Percentiles rank a stretch among this genome's conserved stretches.
These are phyloP conservation scores for Coffea canephora DNA, from an alignment of 257 asterid genomes.

Conservation along the genomic window DNA sequence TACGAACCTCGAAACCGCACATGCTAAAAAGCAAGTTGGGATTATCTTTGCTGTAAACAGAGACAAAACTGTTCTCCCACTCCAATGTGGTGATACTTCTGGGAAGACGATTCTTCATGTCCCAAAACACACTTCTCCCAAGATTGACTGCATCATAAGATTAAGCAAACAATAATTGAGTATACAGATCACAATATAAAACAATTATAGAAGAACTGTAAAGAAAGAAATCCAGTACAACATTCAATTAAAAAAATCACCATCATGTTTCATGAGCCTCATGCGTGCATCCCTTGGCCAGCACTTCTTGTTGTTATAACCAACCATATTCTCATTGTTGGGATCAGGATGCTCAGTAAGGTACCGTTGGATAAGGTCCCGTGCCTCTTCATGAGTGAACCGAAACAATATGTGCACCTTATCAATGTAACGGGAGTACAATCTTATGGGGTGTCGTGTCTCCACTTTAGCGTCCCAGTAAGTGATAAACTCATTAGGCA, in stretches of 20 bases:
- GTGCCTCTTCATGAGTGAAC: conserved; percentile 96
- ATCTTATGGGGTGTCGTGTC: conserved; percentile 83
- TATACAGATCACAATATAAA: background rate
- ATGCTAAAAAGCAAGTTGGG: conserved; percentile 97
- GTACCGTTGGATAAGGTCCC: conserved; percentile 97
- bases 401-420: conserved; percentile 96
- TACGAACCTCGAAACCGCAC: conserved; percentile 97
- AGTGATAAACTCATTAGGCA: conserved; percentile 96
- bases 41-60: conserved; percentile 98
- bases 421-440: conserved; percentile 94
- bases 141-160: conserved; percentile 64
- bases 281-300: conserved; percentile 99
- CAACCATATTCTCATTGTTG: conserved; percentile 99
- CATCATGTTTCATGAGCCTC: conserved; percentile 99
- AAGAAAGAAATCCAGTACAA: background rate
- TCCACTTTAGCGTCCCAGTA: conserved; percentile 84
- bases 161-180: conserved; percentile 18
- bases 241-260: conserved; percentile 31
- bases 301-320: conserved; percentile 96
- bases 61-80: conserved; percentile 98
- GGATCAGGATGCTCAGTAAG: conserved; percentile 99
- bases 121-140: conserved; percentile 99
- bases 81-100: conserved; percentile 95
- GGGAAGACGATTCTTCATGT: conserved; percentile 98
- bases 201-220: background rate